A percentile compares a stretch with the other conserved stretches of the same genome.
Evolutionary conservation across 2,329 filamentous ascomycete genomes (phyloP).

Genomic region (Colletotrichum agaves): DNA sequence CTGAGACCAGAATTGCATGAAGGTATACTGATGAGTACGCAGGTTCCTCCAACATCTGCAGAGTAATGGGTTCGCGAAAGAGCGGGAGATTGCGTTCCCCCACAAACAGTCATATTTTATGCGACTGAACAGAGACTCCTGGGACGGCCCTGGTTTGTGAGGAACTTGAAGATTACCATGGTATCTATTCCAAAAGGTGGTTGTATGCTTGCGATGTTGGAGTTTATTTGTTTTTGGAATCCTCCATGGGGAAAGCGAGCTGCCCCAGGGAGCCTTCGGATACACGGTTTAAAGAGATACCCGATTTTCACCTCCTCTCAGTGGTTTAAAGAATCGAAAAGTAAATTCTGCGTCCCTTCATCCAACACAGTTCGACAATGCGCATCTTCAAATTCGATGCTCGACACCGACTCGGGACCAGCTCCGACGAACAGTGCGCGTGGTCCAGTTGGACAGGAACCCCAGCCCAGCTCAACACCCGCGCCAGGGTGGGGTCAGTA

Average conservation of each 20-base stretch:
- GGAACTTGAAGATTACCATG: neutral
- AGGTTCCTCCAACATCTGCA: constrained; percentile 71
- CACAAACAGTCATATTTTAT: constrained; percentile 94
- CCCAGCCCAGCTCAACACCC: constrained; percentile 2
- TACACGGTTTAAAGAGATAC: neutral
- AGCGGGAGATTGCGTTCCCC: constrained; percentile 86
- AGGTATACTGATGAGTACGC: neutral
- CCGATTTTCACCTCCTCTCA: neutral
- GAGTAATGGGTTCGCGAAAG: constrained; percentile 82
- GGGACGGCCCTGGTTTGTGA: constrained; percentile 75
- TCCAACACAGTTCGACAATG: too few relatives aligned
- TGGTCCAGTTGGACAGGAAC: constrained; percentile 15
- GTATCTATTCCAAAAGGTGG: neutral
- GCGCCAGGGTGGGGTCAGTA: neutral
- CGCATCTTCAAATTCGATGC: neutral
- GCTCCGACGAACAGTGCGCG: neutral
- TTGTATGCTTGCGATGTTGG: neutral
- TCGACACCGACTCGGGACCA: neutral
- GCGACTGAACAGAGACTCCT: constrained; percentile 81
- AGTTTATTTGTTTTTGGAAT: neutral
- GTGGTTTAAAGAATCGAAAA: neutral
- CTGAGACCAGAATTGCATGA: too few relatives aligned
- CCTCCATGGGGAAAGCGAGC: neutral
- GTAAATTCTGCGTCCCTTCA: neutral
- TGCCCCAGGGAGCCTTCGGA: neutral